These are phyloP conservation scores for Aechmea fasciata DNA, from an alignment of 176 grass and related monocot genomes.

Conservation along the genomic window DNA sequence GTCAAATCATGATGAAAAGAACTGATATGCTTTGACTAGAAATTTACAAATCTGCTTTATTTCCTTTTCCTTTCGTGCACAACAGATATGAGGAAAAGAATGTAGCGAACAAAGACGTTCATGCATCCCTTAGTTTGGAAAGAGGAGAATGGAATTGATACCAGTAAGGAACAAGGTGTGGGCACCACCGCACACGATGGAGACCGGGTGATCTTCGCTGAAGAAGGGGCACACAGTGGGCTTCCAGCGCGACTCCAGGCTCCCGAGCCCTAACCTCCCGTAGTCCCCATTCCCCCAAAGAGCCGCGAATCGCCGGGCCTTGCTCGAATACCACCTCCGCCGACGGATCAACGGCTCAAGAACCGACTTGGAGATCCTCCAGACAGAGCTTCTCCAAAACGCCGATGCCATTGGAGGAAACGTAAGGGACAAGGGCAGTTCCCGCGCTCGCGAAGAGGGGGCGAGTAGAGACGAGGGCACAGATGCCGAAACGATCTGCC, in stretches of 20 bases:
- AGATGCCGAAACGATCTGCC: not conserved
- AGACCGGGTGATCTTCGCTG: conserved; percentile 38
- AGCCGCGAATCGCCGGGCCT: conserved; percentile 49
- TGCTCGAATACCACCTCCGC: conserved; percentile 2
- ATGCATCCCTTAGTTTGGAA: not conserved
- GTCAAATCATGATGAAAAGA: not conserved
- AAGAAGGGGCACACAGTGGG: conserved; percentile 74
- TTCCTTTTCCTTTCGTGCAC: too few relatives aligned
- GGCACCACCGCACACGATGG: conserved; percentile 72
- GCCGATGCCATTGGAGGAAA: not conserved
- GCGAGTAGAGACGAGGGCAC: not conserved
- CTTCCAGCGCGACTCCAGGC: conserved; percentile 72
- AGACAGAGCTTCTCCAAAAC: not conserved
- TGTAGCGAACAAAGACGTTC: not conserved
- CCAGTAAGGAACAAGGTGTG: conserved; percentile 90
- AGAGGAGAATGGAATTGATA: not conserved
- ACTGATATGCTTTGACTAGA: not conserved
- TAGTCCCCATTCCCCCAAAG: conserved; percentile 93
- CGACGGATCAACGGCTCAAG: not conserved
- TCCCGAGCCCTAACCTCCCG: conserved; percentile 63
- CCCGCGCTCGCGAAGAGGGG: not conserved
- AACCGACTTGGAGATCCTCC: not conserved
- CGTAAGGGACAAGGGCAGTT: not conserved
- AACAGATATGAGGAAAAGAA: not conserved
- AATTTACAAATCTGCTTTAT: too few relatives aligned